Evolutionary conservation across 768 basidiomycete species (phyloP), one percentile per base, ranked within the genome.

Genomic region (Lactifluus hygrophoroides): DNA sequence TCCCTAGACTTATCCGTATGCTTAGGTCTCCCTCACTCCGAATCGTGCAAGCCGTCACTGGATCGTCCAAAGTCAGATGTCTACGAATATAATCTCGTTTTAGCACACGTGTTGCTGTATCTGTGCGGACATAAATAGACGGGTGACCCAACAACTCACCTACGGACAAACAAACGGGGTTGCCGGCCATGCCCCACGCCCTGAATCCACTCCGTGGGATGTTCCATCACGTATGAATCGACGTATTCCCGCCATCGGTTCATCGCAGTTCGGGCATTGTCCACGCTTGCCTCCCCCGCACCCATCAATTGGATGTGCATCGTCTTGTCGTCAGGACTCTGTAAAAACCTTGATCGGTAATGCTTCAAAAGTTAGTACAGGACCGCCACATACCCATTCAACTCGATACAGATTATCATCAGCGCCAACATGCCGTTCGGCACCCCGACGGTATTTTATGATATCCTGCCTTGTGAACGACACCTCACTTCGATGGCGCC

Each of bases 361-460:
- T 27, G 47, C 25, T 38, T 27, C 14, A 34, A 0, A 44, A 51
- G 54, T n/a, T 62, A 32, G 45, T 30, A 14, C 34, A 21, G 5
- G 3, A 19, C 25, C n/a, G 19, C n/a, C 13, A 75, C 81, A 64
- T 69, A 89, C 90, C 88, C 88, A 91, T 76, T 89, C 83, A 17
- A 92, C 69, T 57, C 83, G 80, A 69, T 89, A 90, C 62, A 90
- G 69, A 72, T 88, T 82, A 63, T 89, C 87, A 64, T 90, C 88
- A 52, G 79, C 78, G 27, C 84, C 84, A 56, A 84, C 81, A 65
- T 86, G 83, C 49, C 77, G 79, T 69, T 92, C 89, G 23, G 88
- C 89, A 70, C 85, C 85, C 62, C 88, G 77, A 51, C 89, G 82
- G 74, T 91, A 91, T 60, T 83, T 79, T 60, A 90, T 81, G 57